Conservation (phyloP, 768 basidiomycete species). For the Lentinus tigrinus region DNA sequence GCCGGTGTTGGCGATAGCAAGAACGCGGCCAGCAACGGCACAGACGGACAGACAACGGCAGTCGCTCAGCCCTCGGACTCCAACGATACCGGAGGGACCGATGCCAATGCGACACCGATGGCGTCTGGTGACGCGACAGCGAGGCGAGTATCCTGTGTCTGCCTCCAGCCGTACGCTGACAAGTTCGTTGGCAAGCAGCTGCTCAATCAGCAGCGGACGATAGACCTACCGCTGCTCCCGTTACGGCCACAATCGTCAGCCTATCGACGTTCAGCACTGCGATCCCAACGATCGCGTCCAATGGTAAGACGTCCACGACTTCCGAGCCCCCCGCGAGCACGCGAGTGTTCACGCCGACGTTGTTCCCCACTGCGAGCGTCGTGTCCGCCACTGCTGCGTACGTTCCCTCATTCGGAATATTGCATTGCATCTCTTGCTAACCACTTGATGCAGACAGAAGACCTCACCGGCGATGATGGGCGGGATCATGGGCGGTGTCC, state of each 20-base stretch:
- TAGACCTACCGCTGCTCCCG: not conserved
- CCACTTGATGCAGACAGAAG: not conserved
- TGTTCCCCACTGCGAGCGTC: not conserved
- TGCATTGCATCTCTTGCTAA: not conserved
- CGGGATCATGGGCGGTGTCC: conserved; percentile 10
- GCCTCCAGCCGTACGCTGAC: not conserved
- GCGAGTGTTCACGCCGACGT: conserved; percentile 2
- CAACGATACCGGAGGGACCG: not conserved
- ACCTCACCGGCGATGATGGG: conserved; percentile 5
- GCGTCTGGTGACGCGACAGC: too few species aligned
- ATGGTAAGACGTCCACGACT: conserved; percentile 2
- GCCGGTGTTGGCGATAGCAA: not conserved
- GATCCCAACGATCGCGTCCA: not conserved
- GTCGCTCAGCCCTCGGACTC: not conserved
- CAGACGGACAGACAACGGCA: not conserved
- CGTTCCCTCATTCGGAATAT: not conserved
- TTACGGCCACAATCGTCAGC: conserved; percentile 1
- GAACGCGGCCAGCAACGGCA: not conserved
- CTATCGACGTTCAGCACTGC: conserved; percentile 5
- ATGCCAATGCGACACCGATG: not conserved
- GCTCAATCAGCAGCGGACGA: conserved; percentile 4
- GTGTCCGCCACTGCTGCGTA: not conserved
- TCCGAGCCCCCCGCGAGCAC: conserved; percentile 6
- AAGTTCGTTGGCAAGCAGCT: not conserved
- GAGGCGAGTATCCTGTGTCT: too few species aligned